phyloP scores from a whole-genome alignment of 805 yeast genomes.

The Ogataea sp. region DNA sequence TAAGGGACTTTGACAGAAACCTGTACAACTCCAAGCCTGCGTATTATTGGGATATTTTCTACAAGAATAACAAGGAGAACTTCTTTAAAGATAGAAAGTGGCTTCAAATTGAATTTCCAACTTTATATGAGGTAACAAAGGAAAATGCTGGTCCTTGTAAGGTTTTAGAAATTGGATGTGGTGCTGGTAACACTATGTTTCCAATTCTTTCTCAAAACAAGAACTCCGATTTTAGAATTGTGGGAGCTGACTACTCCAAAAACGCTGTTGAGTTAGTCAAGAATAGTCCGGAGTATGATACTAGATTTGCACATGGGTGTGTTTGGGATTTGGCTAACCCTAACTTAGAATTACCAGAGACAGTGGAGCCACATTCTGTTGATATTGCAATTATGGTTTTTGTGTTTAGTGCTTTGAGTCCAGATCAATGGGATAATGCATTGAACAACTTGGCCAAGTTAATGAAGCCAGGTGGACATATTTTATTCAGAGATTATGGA shows the following conservation, averaged over 20 bases:
- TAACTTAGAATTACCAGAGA: constrained; percentile 71
- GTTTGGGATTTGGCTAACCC: constrained; percentile 94
- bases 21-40: constrained; percentile 82
- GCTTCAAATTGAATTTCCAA: constrained; percentile 92
- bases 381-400: constrained; percentile 94
- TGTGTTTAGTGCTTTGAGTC: constrained; percentile 87
- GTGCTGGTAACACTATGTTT: constrained; percentile 95
- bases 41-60: constrained; percentile 91
- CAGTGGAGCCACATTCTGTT: constrained; percentile 70
- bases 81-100: constrained; percentile 96
- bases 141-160: constrained; percentile 61
- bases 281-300: constrained; percentile 49
- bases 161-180: constrained; percentile 92
- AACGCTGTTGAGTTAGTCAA: constrained; percentile 85
- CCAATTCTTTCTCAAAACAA: constrained; percentile 80
- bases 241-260: constrained; percentile 85
- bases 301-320: constrained; percentile 63
- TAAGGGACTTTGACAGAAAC: constrained; percentile 76
- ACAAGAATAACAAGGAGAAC: constrained; percentile 82
- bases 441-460: constrained; percentile 58
- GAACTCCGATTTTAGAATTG: constrained; percentile 64
- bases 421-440: constrained; percentile 85
- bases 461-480: constrained; percentile 88
- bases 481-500: constrained; percentile 90
- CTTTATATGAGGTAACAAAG: constrained; percentile 69